phyloP scores from a whole-genome alignment of 2,329 filamentous ascomycete genomes.

The Beauveria pseudobassiana region DNA sequence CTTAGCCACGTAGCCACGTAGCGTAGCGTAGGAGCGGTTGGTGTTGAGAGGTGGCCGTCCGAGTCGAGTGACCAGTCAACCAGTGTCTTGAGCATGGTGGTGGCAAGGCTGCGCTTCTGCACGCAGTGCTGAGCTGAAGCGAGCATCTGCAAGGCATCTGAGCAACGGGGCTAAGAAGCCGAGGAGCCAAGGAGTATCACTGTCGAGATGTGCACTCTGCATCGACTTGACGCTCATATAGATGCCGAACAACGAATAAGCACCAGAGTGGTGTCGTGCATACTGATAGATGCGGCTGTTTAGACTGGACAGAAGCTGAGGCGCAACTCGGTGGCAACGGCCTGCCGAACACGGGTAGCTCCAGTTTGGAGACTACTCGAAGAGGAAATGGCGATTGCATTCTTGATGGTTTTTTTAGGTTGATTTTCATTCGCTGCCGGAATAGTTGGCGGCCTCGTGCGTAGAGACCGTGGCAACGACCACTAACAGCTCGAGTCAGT shows the following conservation, averaged over 20 bases:
- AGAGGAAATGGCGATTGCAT: not conserved
- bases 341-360: not conserved
- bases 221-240: not conserved
- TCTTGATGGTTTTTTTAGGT: not conserved
- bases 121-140: not conserved
- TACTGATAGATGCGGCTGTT: not conserved
- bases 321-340: not conserved
- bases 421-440: not conserved
- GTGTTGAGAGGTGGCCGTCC: not conserved
- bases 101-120: constrained; percentile 5
- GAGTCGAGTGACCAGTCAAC: not conserved
- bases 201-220: not conserved
- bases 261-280: not conserved
- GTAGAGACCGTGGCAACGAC: not conserved
- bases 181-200: too few species aligned
- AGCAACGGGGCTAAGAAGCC: not conserved
- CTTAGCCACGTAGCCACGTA: too few species aligned
- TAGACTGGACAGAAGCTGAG: not conserved
- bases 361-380: not conserved
- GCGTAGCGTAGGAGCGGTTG: not conserved
- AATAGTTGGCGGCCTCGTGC: not conserved
- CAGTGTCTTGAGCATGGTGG: not conserved
- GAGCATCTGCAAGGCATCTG: not conserved
- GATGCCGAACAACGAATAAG: not conserved
- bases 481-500: not conserved